A percentile compares a stretch with the other conserved stretches of the same genome.
Conservation (phyloP, 345 rosid genomes). For the Arabidopsis arenosa region DNA sequence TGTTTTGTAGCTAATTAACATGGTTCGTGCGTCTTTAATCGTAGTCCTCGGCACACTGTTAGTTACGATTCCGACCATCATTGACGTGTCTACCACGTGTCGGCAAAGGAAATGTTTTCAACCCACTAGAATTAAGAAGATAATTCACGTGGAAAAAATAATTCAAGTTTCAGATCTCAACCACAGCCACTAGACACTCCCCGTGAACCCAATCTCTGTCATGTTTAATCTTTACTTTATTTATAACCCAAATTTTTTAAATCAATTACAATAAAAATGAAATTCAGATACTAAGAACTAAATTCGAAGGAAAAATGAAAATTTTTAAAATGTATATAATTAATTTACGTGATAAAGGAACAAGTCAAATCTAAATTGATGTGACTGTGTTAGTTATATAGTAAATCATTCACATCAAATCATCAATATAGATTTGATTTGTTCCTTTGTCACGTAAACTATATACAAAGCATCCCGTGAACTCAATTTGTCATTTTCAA, state of each 20-base stretch:
- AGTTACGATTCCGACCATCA: neutral
- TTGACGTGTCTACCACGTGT: neutral
- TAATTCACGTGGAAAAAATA: constrained; percentile 24
- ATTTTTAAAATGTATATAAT: neutral
- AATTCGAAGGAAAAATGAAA: too few species aligned
- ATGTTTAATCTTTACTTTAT: constrained; percentile 17
- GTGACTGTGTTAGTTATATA: too few species aligned
- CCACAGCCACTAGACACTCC: constrained; percentile 9
- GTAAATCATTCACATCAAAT: constrained; percentile 5
- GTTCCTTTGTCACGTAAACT: constrained; percentile 5
- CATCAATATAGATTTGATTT: neutral
- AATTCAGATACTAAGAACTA: neutral
- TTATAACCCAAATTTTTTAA: neutral
- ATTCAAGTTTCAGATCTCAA: constrained; percentile 26
- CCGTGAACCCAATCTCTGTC: constrained; percentile 37
- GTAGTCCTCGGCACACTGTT: neutral
- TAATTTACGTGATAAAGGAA: neutral
- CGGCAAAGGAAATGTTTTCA: neutral
- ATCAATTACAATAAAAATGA: neutral
- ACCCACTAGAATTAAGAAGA: neutral
- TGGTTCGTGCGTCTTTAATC: neutral
- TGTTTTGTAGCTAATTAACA: too few species aligned
- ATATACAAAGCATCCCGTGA: constrained; percentile 20
- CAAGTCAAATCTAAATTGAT: too few species aligned
- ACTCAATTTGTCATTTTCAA: constrained; percentile 5